A percentile compares a stretch with the other conserved stretches of the same genome.
Conservation (phyloP, 768 basidiomycete genomes). For the Gloeophyllum trabeum region DNA sequence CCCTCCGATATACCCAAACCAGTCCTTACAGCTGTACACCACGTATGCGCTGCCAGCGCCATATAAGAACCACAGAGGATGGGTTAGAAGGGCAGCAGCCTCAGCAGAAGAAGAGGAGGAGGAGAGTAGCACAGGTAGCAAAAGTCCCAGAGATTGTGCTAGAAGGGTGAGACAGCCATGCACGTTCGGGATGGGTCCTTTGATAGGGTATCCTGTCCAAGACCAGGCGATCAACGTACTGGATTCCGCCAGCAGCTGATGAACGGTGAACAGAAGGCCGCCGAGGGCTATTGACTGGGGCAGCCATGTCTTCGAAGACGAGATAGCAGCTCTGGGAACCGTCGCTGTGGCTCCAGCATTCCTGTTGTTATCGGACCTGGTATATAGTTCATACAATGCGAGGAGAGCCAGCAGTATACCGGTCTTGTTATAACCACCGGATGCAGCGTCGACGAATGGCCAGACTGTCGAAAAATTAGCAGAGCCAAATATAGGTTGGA, state of each 20-base stretch:
- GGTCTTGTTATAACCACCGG: constrained; percentile 60
- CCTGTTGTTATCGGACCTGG: constrained; percentile 18
- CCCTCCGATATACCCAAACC: constrained; percentile 64
- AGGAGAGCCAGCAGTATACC: constrained; percentile 48
- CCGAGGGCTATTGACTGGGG: constrained; percentile 46
- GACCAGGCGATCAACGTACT: constrained; percentile 79
- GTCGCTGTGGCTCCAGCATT: constrained; percentile 1
- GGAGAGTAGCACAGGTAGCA: constrained; percentile 16
- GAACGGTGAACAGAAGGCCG: constrained; percentile 57
- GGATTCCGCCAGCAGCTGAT: constrained; percentile 63
- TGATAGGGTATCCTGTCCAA: constrained; percentile 77
- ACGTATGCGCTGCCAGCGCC: constrained; percentile 41
- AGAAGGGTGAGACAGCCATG: constrained; percentile 61
- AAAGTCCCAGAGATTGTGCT: constrained; percentile 46
- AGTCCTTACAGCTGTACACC: constrained; percentile 51
- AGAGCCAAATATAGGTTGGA: not conserved
- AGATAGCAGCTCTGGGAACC: not conserved
- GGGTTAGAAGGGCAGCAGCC: not conserved
- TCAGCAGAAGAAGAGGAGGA: constrained; percentile 1
- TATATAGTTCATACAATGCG: constrained; percentile 45
- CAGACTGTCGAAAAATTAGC: constrained; percentile 40
- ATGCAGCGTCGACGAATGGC: constrained; percentile 58
- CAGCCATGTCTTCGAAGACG: constrained; percentile 19
- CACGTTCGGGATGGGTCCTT: constrained; percentile 63
- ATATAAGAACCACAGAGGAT: constrained; percentile 40